These are phyloP conservation scores for Curvularia verruculosa DNA, from an alignment of 2,329 filamentous ascomycete species.

Conservation along the genomic window DNA sequence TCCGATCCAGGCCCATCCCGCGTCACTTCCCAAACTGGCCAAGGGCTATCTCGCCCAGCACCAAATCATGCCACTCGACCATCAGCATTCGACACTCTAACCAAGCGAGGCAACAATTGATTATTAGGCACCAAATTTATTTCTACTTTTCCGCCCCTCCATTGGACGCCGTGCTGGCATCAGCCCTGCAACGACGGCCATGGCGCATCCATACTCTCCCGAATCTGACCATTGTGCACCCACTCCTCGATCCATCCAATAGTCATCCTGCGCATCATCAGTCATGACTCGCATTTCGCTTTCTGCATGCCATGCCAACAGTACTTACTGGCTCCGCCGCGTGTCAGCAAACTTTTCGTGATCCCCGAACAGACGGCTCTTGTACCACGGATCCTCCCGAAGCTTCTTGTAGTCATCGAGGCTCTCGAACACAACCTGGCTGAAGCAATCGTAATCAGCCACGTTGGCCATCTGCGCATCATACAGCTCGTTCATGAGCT, in stretches of 20 bases:
- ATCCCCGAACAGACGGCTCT: conserved; percentile 53
- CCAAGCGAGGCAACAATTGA: background rate
- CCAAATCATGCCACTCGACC: background rate
- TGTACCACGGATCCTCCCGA: conserved; percentile 59
- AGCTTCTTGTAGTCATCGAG: conserved; percentile 57
- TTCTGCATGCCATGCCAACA: background rate
- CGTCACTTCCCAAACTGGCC: background rate
- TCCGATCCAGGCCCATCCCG: background rate
- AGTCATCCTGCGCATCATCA: conserved; percentile 49
- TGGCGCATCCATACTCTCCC: conserved; percentile 7
- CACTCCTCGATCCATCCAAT: conserved; percentile 57
- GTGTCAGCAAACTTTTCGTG: conserved; percentile 60
- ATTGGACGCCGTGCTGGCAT: background rate
- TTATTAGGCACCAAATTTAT: background rate
- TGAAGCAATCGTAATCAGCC: conserved; percentile 59
- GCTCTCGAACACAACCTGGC: conserved; percentile 55
- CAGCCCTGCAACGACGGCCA: conserved; percentile 3
- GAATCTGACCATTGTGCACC: conserved; percentile 47
- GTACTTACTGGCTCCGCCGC: conserved; percentile 49
- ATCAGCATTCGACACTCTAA: background rate
- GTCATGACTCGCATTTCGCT: background rate
- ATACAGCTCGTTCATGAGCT: conserved; percentile 47
- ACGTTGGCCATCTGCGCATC: conserved; percentile 58
- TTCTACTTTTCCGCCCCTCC: background rate
- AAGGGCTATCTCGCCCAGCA: background rate